Base-by-base conservation (phyloP, 352 stramenopile genomes). In the Phytophthora foliorum region DNA sequence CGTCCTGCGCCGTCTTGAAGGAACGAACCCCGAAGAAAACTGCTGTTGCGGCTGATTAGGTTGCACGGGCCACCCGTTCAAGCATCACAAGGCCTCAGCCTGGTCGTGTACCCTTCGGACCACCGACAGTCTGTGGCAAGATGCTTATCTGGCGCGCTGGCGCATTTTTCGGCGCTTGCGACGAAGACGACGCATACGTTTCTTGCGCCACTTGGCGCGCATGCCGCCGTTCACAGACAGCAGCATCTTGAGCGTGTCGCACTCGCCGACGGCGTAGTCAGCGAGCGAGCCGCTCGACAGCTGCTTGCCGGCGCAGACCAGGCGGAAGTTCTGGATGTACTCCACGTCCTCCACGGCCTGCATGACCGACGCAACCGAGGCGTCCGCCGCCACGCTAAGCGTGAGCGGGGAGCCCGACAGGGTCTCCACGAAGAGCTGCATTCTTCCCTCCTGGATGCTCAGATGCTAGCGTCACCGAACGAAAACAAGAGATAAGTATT, bases 91-190 rank as follows among this genome's bases (percentile, higher is more conserved):
- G 27, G 42, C 54, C 58, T 42, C 54, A 67, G 21, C 6, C 46
- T 55, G 44, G 24, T 39, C 8, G 22, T 0, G 22, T 51, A 65
- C 38, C 25, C 31, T 44, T 38, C 25, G n/a, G 41, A 55, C 46
- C 53, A 67, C 19, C 42, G 38, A 65, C 44, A 60, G 44, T 49
- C 57, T 50, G 57, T 50, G 31, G 41, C 54, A 24, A 48, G 39
- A 57, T 61, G 82, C 87, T 98, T 99, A 99, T 96, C 97, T 98
- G 75, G 97, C 97, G 86, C 97, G 96, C 91, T 99, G 95, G 83
- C 97, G 94, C 97, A 99, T 99, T 96, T 99, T 99, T 82, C 97
- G 82, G 81, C 97, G 94, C 93, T 99, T 99, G 81, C 97, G 93
- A 77, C 97, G 94, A 70, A 99, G 91, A 77, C 97, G 97, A 68